Evolutionary conservation across 1,139 yeast genomes (phyloP).

Genomic region (Suzukiozyma palmioleophila): DNA sequence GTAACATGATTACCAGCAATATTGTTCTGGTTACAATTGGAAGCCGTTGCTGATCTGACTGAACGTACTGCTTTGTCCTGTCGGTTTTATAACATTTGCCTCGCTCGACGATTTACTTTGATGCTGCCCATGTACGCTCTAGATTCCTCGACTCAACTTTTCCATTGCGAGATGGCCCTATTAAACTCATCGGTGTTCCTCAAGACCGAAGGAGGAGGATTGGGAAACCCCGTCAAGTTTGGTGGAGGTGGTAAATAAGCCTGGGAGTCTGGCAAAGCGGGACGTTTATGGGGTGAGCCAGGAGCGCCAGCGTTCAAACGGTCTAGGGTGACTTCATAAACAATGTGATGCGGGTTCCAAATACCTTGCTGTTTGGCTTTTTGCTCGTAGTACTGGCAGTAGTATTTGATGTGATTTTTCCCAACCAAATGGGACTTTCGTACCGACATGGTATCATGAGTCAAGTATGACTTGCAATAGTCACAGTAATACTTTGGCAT

Average conservation of each 20-base stretch:
- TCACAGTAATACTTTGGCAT: constrained; percentile 76
- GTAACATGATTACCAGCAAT: too few relatives aligned
- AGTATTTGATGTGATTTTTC: constrained; percentile 68
- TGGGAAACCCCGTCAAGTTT: constrained; percentile 23
- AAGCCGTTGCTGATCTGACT: too few relatives aligned
- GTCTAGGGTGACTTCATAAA: constrained; percentile 36
- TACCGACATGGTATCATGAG: constrained; percentile 88
- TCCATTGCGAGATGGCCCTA: constrained; percentile 10
- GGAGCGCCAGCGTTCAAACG: constrained; percentile 45
- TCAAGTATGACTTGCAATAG: constrained; percentile 78
- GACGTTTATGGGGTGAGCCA: constrained; percentile 20
- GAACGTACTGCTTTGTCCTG: too few relatives aligned
- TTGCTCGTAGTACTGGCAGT: constrained; percentile 71
- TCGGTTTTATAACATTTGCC: too few relatives aligned
- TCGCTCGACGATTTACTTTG: too few relatives aligned
- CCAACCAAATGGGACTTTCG: constrained; percentile 81
- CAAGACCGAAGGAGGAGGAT: constrained; percentile 34
- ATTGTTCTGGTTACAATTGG: too few relatives aligned
- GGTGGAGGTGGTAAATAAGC: constrained; percentile 33
- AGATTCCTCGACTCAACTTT: neutral
- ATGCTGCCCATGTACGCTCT: too few relatives aligned
- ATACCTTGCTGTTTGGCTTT: constrained; percentile 48
- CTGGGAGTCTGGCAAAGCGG: constrained; percentile 14
- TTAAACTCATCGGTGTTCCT: constrained; percentile 19
- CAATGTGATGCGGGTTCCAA: constrained; percentile 36